These are phyloP conservation scores for Paulownia fortunei DNA, from an alignment of 257 asterid species.

Conservation along the genomic window DNA sequence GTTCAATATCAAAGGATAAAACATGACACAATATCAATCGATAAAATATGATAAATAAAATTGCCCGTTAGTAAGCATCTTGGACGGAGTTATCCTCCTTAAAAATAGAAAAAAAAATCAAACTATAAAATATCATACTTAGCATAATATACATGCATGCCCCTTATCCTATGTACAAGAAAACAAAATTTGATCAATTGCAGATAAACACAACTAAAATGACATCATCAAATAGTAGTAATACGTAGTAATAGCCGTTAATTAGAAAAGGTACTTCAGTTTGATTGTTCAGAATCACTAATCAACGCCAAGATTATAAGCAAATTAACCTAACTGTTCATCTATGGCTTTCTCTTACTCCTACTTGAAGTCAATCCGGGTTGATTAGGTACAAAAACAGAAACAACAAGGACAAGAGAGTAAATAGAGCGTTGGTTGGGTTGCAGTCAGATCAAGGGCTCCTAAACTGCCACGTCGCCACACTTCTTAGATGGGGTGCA, in stretches of 20 bases:
- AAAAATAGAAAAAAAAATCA: no score
- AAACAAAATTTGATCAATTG: no score
- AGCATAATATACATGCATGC: no score
- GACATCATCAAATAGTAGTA: neutral
- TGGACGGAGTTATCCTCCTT: no score
- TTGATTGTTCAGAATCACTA: neutral
- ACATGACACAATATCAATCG: no score
- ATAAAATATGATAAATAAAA: no score
- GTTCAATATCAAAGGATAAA: no score
- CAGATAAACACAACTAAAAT: neutral
- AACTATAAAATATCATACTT: no score
- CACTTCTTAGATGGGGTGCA: slow-evolving; percentile 47
- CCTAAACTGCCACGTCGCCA: slow-evolving; percentile 51
- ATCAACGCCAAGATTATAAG: neutral
- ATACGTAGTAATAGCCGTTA: neutral
- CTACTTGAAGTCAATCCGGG: neutral
- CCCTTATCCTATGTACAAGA: no score
- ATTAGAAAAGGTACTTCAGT: neutral
- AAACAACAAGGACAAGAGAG: neutral
- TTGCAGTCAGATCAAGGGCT: slow-evolving; percentile 25
- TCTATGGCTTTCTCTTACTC: neutral
- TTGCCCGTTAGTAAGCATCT: no score
- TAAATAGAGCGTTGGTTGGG: neutral
- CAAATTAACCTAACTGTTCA: neutral
- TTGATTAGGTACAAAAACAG: slow-evolving; percentile 6